Evolutionary conservation across 2,329 filamentous ascomycete species (phyloP).

Genomic region (Xylariales sp.): DNA sequence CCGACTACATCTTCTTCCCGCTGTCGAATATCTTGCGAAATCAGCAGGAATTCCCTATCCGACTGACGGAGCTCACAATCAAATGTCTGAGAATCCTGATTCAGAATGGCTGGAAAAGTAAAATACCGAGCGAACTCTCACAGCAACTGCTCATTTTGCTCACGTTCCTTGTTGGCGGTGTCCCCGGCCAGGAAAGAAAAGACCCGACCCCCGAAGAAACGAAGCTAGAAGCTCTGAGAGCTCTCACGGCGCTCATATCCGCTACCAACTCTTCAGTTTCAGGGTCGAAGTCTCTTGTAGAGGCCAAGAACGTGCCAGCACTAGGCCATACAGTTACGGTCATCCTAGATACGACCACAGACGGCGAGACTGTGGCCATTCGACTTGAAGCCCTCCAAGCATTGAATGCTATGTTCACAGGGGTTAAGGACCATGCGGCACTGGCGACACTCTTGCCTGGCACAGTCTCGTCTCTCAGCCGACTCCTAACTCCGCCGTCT

Average conservation of each 20-base stretch:
- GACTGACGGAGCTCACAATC: constrained; percentile 70
- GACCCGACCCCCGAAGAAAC: constrained; percentile 66
- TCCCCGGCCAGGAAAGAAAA: constrained; percentile 49
- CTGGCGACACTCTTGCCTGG: constrained; percentile 84
- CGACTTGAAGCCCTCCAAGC: constrained; percentile 66
- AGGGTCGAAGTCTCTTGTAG: constrained; percentile 45
- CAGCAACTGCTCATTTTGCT: constrained; percentile 84
- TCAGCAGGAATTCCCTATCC: constrained; percentile 66
- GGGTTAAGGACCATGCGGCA: constrained; percentile 67
- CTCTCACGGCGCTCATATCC: constrained; percentile 62
- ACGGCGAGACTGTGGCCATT: constrained; percentile 60
- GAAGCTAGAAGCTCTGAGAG: constrained; percentile 63
- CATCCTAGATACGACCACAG: constrained; percentile 67
- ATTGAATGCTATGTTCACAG: constrained; percentile 55
- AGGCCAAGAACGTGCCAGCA: constrained; percentile 63
- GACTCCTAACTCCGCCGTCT: constrained; percentile 65
- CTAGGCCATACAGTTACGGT: constrained; percentile 80
- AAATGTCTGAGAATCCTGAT: constrained; percentile 72
- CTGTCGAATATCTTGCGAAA: constrained; percentile 80
- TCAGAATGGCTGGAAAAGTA: constrained; percentile 70
- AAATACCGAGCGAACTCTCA: constrained; percentile 66
- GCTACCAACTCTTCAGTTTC: constrained; percentile 48
- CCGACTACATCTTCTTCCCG: constrained; percentile 94
- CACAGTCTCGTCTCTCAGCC: constrained; percentile 76
- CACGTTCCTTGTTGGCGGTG: constrained; percentile 73